These are phyloP conservation scores for Orbilia brochopaga DNA, from an alignment of 2,329 filamentous ascomycete species.

Conservation along the genomic window DNA sequence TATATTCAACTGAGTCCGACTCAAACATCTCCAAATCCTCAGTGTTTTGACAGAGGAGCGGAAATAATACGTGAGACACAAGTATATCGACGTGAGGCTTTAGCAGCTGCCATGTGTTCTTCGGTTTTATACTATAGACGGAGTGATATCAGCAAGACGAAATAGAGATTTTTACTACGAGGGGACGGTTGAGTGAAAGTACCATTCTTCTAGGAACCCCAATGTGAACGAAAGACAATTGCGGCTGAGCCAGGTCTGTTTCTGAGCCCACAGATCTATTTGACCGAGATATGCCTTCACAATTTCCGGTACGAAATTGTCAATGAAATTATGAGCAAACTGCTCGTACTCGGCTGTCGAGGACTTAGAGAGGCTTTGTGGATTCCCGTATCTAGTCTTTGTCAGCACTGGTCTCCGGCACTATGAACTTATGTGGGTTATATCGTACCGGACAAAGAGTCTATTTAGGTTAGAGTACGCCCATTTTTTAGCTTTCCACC, in stretches of 20 bases:
- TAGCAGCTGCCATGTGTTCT: constrained; percentile 93
- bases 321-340: constrained; percentile 89
- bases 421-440: constrained; percentile 13
- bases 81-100: constrained; percentile 92
- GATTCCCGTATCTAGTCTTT: constrained; percentile 80
- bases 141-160: constrained; percentile 7
- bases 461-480: constrained; percentile 97
- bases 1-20: constrained; percentile 91
- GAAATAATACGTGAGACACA: constrained; percentile 93
- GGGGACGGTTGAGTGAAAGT: too few relatives aligned
- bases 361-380: constrained; percentile 72
- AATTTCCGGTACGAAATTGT: constrained; percentile 92
- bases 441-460: constrained; percentile 80
- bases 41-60: constrained; percentile 86
- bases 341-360: constrained; percentile 73
- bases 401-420: constrained; percentile 53
- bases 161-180: neutral
- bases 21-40: constrained; percentile 95
- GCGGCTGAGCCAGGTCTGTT: constrained; percentile 92
- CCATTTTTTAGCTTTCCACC: constrained; percentile 99
- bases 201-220: constrained; percentile 91
- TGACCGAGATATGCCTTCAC: constrained; percentile 91
- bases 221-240: constrained; percentile 91
- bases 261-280: constrained; percentile 97
- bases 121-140: constrained; percentile 73